Percentiles rank a stretch among this genome's conserved stretches.
These are phyloP conservation scores for Hypoxylon sp. DNA, from an alignment of 2,329 filamentous ascomycete genomes.

Conservation along the genomic window DNA sequence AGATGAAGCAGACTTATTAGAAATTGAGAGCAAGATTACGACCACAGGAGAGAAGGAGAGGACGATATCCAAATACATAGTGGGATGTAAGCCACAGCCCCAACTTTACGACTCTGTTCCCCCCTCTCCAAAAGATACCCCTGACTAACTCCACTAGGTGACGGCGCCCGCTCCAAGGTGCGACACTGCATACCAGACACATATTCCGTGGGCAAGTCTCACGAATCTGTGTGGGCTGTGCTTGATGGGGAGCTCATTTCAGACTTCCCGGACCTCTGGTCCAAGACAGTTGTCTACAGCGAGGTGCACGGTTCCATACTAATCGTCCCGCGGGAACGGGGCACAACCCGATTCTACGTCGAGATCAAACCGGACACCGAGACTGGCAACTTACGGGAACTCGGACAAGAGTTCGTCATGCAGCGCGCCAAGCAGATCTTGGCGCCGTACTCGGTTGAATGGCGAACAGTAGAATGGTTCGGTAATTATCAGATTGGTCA, in stretches of 20 bases:
- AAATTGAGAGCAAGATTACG: slow-evolving; percentile 57
- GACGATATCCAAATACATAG: slow-evolving; percentile 71
- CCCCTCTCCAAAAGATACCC: slow-evolving; percentile 1
- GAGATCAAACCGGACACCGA: slow-evolving; percentile 64
- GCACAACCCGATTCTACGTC: slow-evolving; percentile 75
- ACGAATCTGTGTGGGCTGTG: slow-evolving; percentile 72
- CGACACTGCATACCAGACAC: slow-evolving; percentile 71
- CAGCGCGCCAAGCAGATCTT: slow-evolving; percentile 72
- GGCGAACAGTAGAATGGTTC: slow-evolving; percentile 76
- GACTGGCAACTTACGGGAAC: slow-evolving; percentile 51
- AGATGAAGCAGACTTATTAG: slow-evolving; percentile 47
- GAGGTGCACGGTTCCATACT: slow-evolving; percentile 76
- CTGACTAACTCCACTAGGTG: slow-evolving; percentile 51
- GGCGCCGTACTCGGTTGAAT: slow-evolving; percentile 67
- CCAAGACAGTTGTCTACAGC: slow-evolving; percentile 77
- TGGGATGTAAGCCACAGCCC: slow-evolving; percentile 65
- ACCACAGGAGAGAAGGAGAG: slow-evolving; percentile 53
- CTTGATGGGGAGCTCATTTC: slow-evolving; percentile 78
- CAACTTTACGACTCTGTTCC: not conserved
- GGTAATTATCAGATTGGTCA: slow-evolving; percentile 79
- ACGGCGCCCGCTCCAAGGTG: slow-evolving; percentile 79
- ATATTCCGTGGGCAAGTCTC: slow-evolving; percentile 47
- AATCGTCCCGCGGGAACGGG: slow-evolving; percentile 79
- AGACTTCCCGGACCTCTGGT: slow-evolving; percentile 81
- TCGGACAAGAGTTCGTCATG: slow-evolving; percentile 77